phyloP scores from a whole-genome alignment of 306 rosid species.

The Alnus glutinosa region DNA sequence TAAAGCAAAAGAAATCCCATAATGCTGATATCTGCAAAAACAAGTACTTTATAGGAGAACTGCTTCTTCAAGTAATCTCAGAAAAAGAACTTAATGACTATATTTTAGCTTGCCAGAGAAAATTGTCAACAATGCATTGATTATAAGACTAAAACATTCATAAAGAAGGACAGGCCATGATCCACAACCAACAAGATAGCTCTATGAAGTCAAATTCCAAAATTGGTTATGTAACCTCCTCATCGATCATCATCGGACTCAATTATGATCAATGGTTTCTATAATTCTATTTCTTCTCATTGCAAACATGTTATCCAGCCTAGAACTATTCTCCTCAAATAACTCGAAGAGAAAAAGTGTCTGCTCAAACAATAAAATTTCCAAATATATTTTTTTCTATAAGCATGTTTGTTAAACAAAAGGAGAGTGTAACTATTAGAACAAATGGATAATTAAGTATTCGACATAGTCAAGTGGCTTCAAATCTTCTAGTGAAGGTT shows the following conservation, averaged over 20 bases:
- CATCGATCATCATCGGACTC: background rate
- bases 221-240: background rate
- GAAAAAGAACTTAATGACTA: background rate
- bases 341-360: background rate
- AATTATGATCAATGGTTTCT: background rate
- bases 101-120: too few species aligned
- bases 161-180: background rate
- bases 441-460: slow-evolving; percentile 6
- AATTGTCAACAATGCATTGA: background rate
- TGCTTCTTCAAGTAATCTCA: slow-evolving; percentile 9
- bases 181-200: background rate
- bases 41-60: slow-evolving; percentile 24
- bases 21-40: slow-evolving; percentile 69
- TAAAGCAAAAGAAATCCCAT: slow-evolving; percentile 98
- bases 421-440: slow-evolving; percentile 14
- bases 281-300: background rate
- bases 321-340: too few species aligned
- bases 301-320: background rate
- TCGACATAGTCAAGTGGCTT: slow-evolving; percentile 11
- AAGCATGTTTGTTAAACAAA: slow-evolving; percentile 7
- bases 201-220: background rate
- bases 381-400: background rate
- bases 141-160: background rate
- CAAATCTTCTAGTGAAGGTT: slow-evolving; percentile 2
- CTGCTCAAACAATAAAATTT: background rate